Conservation (phyloP, 164 flowering plant species). For the Dillenia suffruticosa region DNA sequence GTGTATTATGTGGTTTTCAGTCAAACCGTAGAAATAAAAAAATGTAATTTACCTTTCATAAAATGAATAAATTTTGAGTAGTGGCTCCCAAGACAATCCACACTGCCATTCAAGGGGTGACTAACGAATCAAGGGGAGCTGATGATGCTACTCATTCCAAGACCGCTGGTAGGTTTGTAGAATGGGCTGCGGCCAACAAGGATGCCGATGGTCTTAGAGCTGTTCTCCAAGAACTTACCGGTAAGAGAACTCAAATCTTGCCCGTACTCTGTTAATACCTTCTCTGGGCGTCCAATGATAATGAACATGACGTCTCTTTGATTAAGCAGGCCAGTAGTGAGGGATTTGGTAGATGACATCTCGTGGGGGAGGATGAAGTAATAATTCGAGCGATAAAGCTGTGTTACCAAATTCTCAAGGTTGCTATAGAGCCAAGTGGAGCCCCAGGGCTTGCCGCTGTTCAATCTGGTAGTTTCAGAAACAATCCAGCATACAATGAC, state of each 20-base stretch:
- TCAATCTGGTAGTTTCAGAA: conserved; percentile 51
- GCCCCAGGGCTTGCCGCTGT: conserved; percentile 94
- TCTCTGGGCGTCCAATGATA: background rate
- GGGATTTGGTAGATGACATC: conserved; percentile 79
- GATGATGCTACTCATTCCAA: conserved; percentile 92
- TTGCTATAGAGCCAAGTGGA: conserved; percentile 92
- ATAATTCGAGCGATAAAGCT: conserved; percentile 80
- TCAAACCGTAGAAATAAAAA: too few relatives aligned
- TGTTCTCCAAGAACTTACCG: conserved; percentile 75
- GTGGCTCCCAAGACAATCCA: conserved; percentile 88
- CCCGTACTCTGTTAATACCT: background rate
- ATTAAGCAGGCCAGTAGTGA: conserved; percentile 72
- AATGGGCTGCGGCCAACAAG: conserved; percentile 56
- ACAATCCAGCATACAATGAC: conserved; percentile 55
- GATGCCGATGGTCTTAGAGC: conserved; percentile 97
- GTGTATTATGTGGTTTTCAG: too few relatives aligned
- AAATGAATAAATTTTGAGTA: conserved; percentile 85
- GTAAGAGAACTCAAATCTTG: conserved; percentile 37
- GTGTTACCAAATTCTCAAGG: conserved; percentile 78
- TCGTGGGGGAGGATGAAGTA: conserved; percentile 69
- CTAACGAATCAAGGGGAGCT: conserved; percentile 93
- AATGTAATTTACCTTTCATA: too few relatives aligned
- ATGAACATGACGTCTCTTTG: background rate
- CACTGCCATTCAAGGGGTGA: conserved; percentile 67
- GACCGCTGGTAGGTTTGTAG: conserved; percentile 63